These are phyloP conservation scores for Hibiscus mutabilis DNA, from an alignment of 345 rosid species.

Conservation along the genomic window DNA sequence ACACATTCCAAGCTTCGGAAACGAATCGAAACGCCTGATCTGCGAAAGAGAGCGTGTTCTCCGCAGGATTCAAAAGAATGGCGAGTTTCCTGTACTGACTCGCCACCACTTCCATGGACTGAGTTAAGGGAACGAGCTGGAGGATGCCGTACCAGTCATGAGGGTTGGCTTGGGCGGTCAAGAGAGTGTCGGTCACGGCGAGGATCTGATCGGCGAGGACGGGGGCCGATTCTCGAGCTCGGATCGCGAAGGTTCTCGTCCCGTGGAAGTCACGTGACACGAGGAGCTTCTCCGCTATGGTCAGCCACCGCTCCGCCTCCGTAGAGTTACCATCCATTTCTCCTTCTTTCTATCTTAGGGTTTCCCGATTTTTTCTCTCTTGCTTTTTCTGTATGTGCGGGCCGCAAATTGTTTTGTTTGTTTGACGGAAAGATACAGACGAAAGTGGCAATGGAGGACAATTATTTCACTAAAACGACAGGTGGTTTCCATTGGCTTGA, in stretches of 20 bases:
- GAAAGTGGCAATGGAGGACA: background rate
- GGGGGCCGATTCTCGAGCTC: conserved; percentile 75
- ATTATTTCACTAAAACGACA: background rate
- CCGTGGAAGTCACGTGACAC: conserved; percentile 73
- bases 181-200: conserved; percentile 68
- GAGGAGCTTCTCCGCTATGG: conserved; percentile 75
- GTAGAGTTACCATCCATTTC: conserved; percentile 36
- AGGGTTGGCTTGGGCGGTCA: conserved; percentile 47
- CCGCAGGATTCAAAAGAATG: conserved; percentile 53
- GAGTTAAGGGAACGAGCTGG: conserved; percentile 61
- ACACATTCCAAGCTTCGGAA: conserved; percentile 76
- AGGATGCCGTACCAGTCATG: conserved; percentile 79
- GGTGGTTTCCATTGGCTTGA: background rate
- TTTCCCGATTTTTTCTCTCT: background rate
- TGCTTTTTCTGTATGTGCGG: background rate
- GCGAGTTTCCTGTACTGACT: conserved; percentile 78
- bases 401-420: background rate
- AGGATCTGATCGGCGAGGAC: conserved; percentile 60
- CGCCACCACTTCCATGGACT: conserved; percentile 56
- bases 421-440: background rate
- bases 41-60: conserved; percentile 61
- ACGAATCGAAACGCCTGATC: conserved; percentile 68
- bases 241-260: conserved; percentile 70
- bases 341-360: conserved; percentile 14
- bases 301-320: conserved; percentile 86